Conservation (phyloP, 768 basidiomycete genomes). For the Boletellus ananas region DNA sequence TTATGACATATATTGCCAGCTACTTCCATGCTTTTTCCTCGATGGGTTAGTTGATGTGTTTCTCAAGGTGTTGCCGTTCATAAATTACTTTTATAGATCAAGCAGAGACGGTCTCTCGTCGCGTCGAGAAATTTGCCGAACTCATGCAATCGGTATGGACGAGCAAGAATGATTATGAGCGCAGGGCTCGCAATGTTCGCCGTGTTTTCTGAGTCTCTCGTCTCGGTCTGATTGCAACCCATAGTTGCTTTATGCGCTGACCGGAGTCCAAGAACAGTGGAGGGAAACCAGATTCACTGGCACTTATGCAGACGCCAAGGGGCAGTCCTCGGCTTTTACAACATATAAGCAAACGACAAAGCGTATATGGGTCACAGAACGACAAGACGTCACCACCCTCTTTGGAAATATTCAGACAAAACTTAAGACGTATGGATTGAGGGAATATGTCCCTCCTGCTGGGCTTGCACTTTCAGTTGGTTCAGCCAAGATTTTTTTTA, state of each 20-base stretch:
- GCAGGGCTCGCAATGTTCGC: conserved; percentile 68
- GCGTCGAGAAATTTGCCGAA: conserved; percentile 95
- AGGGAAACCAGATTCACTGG: conserved; percentile 58
- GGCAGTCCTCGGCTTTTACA: conserved; percentile 66
- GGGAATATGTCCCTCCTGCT: conserved; percentile 74
- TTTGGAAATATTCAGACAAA: conserved; percentile 95
- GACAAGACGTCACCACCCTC: conserved; percentile 80
- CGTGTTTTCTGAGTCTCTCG: neutral
- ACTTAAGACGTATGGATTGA: conserved; percentile 82
- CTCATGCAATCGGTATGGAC: conserved; percentile 92
- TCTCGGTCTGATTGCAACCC: conserved; percentile 6
- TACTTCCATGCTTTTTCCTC: conserved; percentile 98
- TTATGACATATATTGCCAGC: conserved; percentile 97
- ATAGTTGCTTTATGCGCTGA: conserved; percentile 65
- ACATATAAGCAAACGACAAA: conserved; percentile 85
- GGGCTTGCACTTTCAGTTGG: conserved; percentile 62
- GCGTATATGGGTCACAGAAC: conserved; percentile 84
- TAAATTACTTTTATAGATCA: conserved; percentile 56
- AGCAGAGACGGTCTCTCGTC: conserved; percentile 87
- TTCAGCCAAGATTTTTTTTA: neutral
- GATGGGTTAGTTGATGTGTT: conserved; percentile 61
- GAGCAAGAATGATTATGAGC: conserved; percentile 88
- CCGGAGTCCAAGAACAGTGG: conserved; percentile 70
- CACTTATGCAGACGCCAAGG: conserved; percentile 79
- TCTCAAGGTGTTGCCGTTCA: neutral